These are phyloP conservation scores for Xylariaceae sp. DNA, from an alignment of 2,329 filamentous ascomycete species.

Conservation along the genomic window DNA sequence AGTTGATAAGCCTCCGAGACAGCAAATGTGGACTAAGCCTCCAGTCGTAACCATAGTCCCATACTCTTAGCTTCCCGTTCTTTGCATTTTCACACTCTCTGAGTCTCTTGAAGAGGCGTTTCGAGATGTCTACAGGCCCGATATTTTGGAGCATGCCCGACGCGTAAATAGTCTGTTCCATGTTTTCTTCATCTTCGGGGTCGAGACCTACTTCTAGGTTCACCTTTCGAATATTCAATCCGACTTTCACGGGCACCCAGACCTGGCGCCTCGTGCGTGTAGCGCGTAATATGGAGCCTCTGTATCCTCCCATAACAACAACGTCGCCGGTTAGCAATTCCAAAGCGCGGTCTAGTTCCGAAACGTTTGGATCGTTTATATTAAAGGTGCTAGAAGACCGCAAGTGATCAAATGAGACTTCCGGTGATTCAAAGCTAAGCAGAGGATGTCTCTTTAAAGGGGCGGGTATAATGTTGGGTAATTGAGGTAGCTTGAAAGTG, in stretches of 20 bases:
- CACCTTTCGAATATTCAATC: slow-evolving; percentile 85
- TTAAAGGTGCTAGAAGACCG: slow-evolving; percentile 20
- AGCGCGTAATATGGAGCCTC: slow-evolving; percentile 84
- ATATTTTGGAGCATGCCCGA: slow-evolving; percentile 90
- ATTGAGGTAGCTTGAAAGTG: slow-evolving; percentile 67
- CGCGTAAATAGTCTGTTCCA: slow-evolving; percentile 79
- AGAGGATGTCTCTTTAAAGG: slow-evolving; percentile 29
- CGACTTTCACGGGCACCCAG: slow-evolving; percentile 93
- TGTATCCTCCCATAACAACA: slow-evolving; percentile 85
- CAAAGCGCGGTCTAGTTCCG: slow-evolving; percentile 53
- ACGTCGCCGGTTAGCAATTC: slow-evolving; percentile 77
- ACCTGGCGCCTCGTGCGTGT: slow-evolving; percentile 80
- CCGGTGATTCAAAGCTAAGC: slow-evolving; percentile 22
- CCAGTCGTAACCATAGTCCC: slow-evolving; percentile 96
- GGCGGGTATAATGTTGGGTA: slow-evolving; percentile 51
- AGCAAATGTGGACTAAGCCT: slow-evolving; percentile 77
- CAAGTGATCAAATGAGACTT: slow-evolving; percentile 16
- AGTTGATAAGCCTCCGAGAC: slow-evolving; percentile 68
- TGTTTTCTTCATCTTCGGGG: slow-evolving; percentile 76
- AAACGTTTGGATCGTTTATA: slow-evolving; percentile 29
- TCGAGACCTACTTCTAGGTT: slow-evolving; percentile 84
- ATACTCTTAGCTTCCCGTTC: slow-evolving; percentile 70
- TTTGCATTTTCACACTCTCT: slow-evolving; percentile 71
- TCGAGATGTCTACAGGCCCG: slow-evolving; percentile 86
- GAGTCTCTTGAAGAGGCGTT: slow-evolving; percentile 75